These are phyloP conservation scores for Saccharomycopsis hybrid DNA, from an alignment of 1,139 yeast genomes.

Conservation along the genomic window DNA sequence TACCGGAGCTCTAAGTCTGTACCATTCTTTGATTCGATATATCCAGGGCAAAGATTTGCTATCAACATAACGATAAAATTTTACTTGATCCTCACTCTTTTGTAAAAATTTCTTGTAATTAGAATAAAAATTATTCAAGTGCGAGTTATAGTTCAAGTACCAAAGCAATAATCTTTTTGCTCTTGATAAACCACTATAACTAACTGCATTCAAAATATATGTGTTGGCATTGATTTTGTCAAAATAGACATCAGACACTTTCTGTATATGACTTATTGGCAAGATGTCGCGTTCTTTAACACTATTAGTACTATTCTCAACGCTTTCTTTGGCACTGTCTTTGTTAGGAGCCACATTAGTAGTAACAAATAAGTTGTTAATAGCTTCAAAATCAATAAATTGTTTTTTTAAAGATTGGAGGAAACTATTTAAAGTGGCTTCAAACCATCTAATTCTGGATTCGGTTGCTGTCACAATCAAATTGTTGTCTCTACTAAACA, in stretches of 20 bases:
- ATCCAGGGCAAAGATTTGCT: slow-evolving; percentile 36
- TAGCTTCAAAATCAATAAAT: slow-evolving; percentile 8
- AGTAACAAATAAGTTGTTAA: slow-evolving; percentile 8
- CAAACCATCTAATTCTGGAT: slow-evolving; percentile 19
- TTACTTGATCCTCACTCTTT: slow-evolving; percentile 1
- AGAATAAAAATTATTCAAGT: slow-evolving; percentile 25
- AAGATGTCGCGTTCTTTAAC: neutral
- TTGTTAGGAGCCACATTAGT: neutral
- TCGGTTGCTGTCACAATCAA: slow-evolving; percentile 10
- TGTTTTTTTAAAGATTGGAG: slow-evolving; percentile 1
- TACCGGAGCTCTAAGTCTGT: slow-evolving; percentile 23
- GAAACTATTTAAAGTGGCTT: slow-evolving; percentile 11
- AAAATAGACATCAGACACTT: slow-evolving; percentile 35
- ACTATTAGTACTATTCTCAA: neutral
- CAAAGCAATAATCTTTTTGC: slow-evolving; percentile 38
- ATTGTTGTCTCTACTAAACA: neutral
- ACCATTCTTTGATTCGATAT: slow-evolving; percentile 28
- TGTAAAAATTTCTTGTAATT: slow-evolving; percentile 3
- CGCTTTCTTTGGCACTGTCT: neutral
- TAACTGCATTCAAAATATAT: slow-evolving; percentile 33
- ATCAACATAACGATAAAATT: slow-evolving; percentile 31
- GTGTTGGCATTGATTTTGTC: slow-evolving; percentile 25
- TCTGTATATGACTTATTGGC: slow-evolving; percentile 28
- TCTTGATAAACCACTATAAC: slow-evolving; percentile 29
- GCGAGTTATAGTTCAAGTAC: slow-evolving; percentile 35